These are phyloP conservation scores for Obba rivulosa DNA, from an alignment of 768 basidiomycete genomes.

Conservation along the genomic window DNA sequence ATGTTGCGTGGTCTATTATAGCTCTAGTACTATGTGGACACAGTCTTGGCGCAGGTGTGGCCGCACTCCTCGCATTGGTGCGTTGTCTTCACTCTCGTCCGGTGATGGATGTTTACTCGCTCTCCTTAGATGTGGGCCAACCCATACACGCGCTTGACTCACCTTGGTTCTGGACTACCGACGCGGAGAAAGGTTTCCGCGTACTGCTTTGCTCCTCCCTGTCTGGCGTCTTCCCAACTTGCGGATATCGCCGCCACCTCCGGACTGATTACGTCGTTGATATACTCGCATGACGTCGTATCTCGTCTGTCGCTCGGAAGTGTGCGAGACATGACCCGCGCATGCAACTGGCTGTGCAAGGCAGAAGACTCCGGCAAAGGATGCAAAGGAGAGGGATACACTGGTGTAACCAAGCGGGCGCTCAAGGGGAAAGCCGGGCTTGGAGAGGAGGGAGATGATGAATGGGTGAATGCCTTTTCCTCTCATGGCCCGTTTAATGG, in stretches of 20 bases:
- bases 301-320: conserved; percentile 74
- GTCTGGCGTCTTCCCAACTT: conserved; percentile 56
- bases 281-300: conserved; percentile 80
- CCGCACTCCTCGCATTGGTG: conserved; percentile 67
- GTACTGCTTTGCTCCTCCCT: conserved; percentile 81
- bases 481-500: not conserved
- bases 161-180: conserved; percentile 65
- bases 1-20: conserved; percentile 17
- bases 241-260: conserved; percentile 52
- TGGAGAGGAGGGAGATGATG: conserved; percentile 47
- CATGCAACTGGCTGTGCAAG: conserved; percentile 76
- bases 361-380: conserved; percentile 40
- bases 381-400: conserved; percentile 33
- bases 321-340: conserved; percentile 69
- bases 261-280: conserved; percentile 68
- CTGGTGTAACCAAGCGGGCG: conserved; percentile 40
- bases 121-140: conserved; percentile 75
- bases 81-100: conserved; percentile 19
- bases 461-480: conserved; percentile 37
- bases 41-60: conserved; percentile 80
- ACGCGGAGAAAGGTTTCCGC: conserved; percentile 60
- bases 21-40: conserved; percentile 79
- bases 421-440: conserved; percentile 59
- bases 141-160: conserved; percentile 67
- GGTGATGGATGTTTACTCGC: not conserved